Conservation (phyloP, 768 basidiomycete genomes). For the Crepidotus variabilis region DNA sequence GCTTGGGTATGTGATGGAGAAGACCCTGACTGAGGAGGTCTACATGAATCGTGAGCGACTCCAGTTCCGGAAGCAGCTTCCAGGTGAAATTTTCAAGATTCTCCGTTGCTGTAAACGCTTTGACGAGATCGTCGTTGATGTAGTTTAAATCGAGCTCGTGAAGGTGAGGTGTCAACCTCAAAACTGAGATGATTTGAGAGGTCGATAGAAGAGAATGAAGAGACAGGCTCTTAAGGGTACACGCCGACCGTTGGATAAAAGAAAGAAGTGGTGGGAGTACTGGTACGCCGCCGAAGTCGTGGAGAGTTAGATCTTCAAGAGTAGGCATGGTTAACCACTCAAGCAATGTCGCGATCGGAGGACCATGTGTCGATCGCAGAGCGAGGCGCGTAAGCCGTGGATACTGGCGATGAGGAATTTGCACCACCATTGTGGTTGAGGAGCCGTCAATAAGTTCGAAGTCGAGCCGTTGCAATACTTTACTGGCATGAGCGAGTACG, state of each 20-base stretch:
- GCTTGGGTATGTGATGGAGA: background rate
- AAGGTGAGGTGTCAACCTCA: constrained; percentile 5
- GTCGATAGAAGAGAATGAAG: constrained; percentile 3
- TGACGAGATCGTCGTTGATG: background rate
- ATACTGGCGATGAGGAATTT: too few relatives aligned
- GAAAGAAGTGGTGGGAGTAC: background rate
- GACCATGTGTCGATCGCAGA: background rate
- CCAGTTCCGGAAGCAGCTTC: constrained; percentile 8
- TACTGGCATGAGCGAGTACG: background rate
- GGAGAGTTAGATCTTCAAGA: constrained; percentile 5
- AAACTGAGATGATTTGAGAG: constrained; percentile 1
- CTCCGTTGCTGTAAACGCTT: background rate
- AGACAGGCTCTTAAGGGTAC: constrained; percentile 8
- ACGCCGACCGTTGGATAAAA: constrained; percentile 3
- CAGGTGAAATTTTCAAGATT: background rate
- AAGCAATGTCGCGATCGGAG: background rate
- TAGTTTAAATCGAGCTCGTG: constrained; percentile 10
- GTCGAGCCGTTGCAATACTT: too few relatives aligned
- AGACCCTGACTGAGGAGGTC: background rate
- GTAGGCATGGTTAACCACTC: constrained; percentile 5
- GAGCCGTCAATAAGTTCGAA: too few relatives aligned
- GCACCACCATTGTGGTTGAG: too few relatives aligned
- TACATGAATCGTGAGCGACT: constrained; percentile 11
- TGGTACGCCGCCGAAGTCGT: background rate
- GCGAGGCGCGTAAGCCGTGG: background rate